Conservation (phyloP, 192 early-diverging fungal genomes). For the Umbelopsis sp. region DNA sequence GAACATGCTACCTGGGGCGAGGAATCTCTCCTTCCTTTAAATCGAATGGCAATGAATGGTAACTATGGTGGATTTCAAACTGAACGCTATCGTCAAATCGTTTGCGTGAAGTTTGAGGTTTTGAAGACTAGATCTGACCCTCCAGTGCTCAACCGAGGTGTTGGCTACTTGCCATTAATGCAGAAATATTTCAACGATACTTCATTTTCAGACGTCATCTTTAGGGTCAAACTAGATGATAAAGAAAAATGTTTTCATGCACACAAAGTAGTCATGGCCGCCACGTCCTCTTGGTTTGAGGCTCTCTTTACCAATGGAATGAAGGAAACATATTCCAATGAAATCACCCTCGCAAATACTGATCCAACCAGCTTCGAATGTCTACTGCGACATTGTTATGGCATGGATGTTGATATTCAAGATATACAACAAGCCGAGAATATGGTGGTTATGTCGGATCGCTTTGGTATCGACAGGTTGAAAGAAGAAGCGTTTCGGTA, state of each 20-base stretch:
- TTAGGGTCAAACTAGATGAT: conserved; percentile 25
- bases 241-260: conserved; percentile 34
- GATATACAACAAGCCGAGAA: conserved; percentile 29
- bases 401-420: conserved; percentile 13
- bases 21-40: not conserved
- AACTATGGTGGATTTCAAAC: no score
- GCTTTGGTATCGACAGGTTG: conserved; percentile 29
- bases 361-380: conserved; percentile 32
- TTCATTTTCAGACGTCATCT: conserved; percentile 37
- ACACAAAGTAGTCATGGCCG: conserved; percentile 52
- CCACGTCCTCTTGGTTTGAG: conserved; percentile 52
- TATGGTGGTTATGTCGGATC: conserved; percentile 30
- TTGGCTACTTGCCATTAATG: not conserved
- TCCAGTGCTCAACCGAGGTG: conserved; percentile 16
- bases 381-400: conserved; percentile 27
- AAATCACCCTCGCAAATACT: conserved; percentile 47
- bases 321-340: conserved; percentile 50
- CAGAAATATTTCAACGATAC: conserved; percentile 24
- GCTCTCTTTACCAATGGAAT: conserved; percentile 62
- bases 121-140: conserved; percentile 26
- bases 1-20: conserved; percentile 24
- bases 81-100: not conserved
- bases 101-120: conserved; percentile 39
- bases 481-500: conserved; percentile 31
- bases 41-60: no score